phyloP scores from a whole-genome alignment of 2,329 filamentous ascomycete species.

The Aspergillus thermomutatus region DNA sequence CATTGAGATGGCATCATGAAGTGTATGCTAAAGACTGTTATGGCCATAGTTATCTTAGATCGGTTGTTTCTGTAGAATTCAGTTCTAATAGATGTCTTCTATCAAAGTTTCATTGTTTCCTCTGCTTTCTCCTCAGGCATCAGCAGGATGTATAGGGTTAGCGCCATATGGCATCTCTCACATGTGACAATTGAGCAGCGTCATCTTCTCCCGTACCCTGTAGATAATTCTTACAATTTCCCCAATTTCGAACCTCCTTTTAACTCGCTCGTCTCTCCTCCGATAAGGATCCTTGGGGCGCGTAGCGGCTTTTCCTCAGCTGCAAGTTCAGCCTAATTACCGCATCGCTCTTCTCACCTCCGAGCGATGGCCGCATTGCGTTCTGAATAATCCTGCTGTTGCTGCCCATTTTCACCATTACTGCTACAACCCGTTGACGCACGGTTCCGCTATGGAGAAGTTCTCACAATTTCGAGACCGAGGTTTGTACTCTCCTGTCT shows the following conservation, averaged over 20 bases:
- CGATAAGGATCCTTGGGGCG: not conserved
- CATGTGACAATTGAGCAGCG: not conserved
- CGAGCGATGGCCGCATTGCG: not conserved
- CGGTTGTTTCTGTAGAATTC: not conserved
- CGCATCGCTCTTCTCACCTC: not conserved
- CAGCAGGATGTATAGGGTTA: not conserved
- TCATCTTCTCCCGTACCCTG: not conserved
- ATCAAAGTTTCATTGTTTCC: not conserved
- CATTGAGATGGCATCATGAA: not conserved
- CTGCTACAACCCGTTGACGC: not conserved
- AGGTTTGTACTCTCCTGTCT: conserved; percentile 51
- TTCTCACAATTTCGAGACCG: conserved; percentile 89
- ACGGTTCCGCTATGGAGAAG: conserved; percentile 70
- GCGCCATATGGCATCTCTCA: not conserved
- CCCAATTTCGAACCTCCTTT: not conserved
- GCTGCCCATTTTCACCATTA: not conserved
- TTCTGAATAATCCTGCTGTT: not conserved
- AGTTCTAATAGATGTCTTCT: not conserved
- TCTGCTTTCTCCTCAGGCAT: not conserved
- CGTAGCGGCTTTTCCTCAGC: not conserved
- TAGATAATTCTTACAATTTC: not conserved
- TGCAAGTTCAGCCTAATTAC: not conserved
- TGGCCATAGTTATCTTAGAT: not conserved
- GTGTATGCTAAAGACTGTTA: not conserved
- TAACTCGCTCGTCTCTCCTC: not conserved